phyloP scores from a whole-genome alignment of 768 basidiomycete species.

The Dacryopinax primogenitus region DNA sequence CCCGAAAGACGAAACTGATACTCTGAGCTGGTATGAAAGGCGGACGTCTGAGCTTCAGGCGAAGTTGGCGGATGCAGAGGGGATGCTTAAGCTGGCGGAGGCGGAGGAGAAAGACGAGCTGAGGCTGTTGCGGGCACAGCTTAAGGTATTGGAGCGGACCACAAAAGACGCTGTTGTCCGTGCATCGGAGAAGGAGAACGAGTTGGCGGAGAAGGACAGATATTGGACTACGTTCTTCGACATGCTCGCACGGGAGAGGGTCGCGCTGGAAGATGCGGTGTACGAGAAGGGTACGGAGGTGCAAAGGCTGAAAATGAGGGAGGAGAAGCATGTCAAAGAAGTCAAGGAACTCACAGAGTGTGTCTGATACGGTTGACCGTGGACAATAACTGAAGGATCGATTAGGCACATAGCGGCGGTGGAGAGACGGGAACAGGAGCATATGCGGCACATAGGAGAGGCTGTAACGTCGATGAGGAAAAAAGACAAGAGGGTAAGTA shows the following conservation, averaged over 20 bases:
- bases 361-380: not conserved
- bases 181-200: not conserved
- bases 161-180: not conserved
- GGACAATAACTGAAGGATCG: not conserved
- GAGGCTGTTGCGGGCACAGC: not conserved
- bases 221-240: not conserved
- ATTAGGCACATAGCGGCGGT: not conserved
- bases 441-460: not conserved
- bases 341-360: not conserved
- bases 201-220: not conserved
- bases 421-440: not conserved
- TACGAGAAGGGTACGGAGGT: not conserved
- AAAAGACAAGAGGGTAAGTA: not conserved
- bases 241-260: not conserved
- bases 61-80: not conserved
- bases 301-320: not conserved
- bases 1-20: not conserved
- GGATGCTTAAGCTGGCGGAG: not conserved
- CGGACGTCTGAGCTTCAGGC: not conserved
- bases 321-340: not conserved
- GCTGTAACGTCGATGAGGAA: not conserved
- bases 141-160: not conserved
- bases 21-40: not conserved
- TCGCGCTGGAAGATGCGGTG: not conserved
- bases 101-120: not conserved